These are phyloP conservation scores for Gnomoniopsis smithogilvyi DNA, from an alignment of 2,329 filamentous ascomycete species.

Conservation along the genomic window DNA sequence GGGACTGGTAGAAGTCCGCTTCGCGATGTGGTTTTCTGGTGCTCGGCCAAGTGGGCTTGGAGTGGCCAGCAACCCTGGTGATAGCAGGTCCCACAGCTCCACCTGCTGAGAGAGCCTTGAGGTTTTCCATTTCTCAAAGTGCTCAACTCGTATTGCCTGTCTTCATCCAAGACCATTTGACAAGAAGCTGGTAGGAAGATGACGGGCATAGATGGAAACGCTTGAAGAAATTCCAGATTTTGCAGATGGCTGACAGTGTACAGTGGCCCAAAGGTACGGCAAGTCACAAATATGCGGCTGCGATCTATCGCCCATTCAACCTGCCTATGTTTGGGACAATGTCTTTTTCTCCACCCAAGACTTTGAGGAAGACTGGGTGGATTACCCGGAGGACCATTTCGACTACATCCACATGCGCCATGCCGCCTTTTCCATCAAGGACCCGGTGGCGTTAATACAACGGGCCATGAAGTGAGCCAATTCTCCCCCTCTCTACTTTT, in stretches of 20 bases:
- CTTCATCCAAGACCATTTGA: too few species aligned
- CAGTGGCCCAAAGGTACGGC: constrained; percentile 47
- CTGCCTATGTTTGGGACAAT: constrained; percentile 48
- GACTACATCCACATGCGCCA: constrained; percentile 50
- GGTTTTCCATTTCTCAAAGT: too few species aligned
- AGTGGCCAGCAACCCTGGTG: too few species aligned
- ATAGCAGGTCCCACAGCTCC: too few species aligned
- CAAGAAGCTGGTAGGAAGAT: too few species aligned
- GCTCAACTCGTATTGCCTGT: too few species aligned
- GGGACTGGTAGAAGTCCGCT: too few species aligned
- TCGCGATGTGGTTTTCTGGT: too few species aligned
- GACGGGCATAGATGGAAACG: too few species aligned
- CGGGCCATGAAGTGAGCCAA: constrained; percentile 38
- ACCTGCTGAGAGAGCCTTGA: too few species aligned
- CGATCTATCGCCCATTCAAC: constrained; percentile 51
- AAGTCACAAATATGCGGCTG: constrained; percentile 42
- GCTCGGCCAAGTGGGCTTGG: too few species aligned
- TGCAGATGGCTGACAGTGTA: constrained; percentile 5
- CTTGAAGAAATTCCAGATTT: too few species aligned
- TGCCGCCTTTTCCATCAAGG: constrained; percentile 40
- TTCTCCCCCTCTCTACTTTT: neutral
- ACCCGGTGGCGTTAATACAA: constrained; percentile 38
- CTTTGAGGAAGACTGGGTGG: constrained; percentile 48
- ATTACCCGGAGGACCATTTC: constrained; percentile 39
- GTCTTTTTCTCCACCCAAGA: constrained; percentile 51